Base-by-base conservation (phyloP, 1,284 basidiomycete genomes). In the Sporisorium graminicola region DNA sequence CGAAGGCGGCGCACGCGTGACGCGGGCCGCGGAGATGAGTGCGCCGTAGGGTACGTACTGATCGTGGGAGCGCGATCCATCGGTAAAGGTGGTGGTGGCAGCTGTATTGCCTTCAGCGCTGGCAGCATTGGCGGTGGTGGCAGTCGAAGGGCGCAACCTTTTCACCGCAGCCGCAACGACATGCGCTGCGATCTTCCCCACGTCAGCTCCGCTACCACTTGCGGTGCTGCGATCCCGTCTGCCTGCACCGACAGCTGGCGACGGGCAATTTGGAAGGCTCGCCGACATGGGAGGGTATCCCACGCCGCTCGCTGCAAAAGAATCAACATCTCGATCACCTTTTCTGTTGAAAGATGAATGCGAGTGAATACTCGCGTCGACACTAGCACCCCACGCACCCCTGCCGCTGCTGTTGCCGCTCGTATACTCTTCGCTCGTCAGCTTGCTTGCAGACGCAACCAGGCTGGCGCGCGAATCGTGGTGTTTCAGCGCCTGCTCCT, bases 351-450 rank as follows among this genome's bases (percentile, higher is more conserved):
- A 40, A 16, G 18, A 40, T 1, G 16, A 14, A 40, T 40, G n/a
- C 37, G 37, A 18, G n/a, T 18, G 16, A 27, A 46, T 24, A 0
- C 49, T 29, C 14, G 16, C 49, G 8, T 16, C 29, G 8, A 29
- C 27, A 29, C 47, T n/a, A n/a, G n/a, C 22, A 18, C 44, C 44
- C 29, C 29, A 5, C 5, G 5, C 29, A 31, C 29, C 29, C 5
- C 5, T 10, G 29, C 29, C 5, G 29, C 29, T 31, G n/a, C 29
- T 31, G 5, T 10, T 31, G 29, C 29, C 10, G 5, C 5, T 5
- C 18, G 55, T 10, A 24, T 60, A 67, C 5, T 24, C 20, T 14
- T 63, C 60, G 31, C 46, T 63, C 8, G 51, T 59, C 51, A 58
- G 40, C 31, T 63, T 54, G 13, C 54, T 18, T 5, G n/a, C 46